These are phyloP conservation scores for Sergeia podlipaevii DNA, from an alignment of 208 protist species.

Conservation along the genomic window DNA sequence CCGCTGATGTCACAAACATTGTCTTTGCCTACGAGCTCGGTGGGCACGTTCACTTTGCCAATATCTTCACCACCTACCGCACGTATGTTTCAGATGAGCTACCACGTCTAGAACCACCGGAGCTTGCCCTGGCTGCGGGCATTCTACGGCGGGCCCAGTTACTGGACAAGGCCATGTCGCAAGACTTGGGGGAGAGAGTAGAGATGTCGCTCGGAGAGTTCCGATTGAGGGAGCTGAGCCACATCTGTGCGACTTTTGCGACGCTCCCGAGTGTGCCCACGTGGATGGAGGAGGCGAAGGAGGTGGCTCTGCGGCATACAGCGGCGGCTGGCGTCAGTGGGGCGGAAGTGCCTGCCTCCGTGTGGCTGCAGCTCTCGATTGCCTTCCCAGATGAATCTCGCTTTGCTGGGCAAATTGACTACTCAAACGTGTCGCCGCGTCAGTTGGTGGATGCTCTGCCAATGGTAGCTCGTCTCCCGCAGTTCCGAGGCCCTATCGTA, in stretches of 20 bases:
- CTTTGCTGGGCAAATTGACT: constrained; percentile 47
- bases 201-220: constrained; percentile 75
- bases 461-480: constrained; percentile 20
- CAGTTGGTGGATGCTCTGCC: constrained; percentile 74
- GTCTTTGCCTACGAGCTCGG: constrained; percentile 82
- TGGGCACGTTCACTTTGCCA: constrained; percentile 50
- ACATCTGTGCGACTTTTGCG: constrained; percentile 80
- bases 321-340: constrained; percentile 12
- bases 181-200: constrained; percentile 46
- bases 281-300: constrained; percentile 75
- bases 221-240: constrained; percentile 69
- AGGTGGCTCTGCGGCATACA: constrained; percentile 48
- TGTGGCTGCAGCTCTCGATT: constrained; percentile 53
- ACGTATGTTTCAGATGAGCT: constrained; percentile 47
- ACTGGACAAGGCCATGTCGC: constrained; percentile 48
- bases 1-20: constrained; percentile 58
- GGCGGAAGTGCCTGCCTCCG: constrained; percentile 14
- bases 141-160: constrained; percentile 74
- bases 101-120: constrained; percentile 50
- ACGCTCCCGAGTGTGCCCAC: constrained; percentile 31
- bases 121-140: constrained; percentile 76
- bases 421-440: constrained; percentile 39
- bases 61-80: constrained; percentile 57
- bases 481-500: constrained; percentile 38
- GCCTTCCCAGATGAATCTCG: constrained; percentile 64